phyloP scores from a whole-genome alignment of 164 flowering plant species.

The Magnolia kwangsiensis region DNA sequence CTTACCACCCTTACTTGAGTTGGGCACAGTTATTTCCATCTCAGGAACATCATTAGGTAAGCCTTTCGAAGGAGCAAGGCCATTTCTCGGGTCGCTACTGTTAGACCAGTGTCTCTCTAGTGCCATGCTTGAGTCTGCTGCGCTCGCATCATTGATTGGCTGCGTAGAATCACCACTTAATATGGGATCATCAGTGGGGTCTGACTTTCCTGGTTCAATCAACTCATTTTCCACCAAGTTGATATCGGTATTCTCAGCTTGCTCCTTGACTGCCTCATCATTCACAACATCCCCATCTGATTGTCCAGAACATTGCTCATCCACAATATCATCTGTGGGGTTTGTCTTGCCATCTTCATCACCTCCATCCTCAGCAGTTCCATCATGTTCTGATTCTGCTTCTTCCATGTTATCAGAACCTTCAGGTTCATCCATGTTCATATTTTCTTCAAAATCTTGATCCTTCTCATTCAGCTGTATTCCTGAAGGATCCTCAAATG shows the following conservation, averaged over 20 bases:
- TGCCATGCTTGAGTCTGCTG: slow-evolving; percentile 30
- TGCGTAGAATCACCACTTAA: slow-evolving; percentile 32
- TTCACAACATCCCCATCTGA: slow-evolving; percentile 28
- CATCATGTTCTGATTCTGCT: slow-evolving; percentile 26
- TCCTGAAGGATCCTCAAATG: slow-evolving; percentile 54
- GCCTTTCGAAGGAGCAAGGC: slow-evolving; percentile 46
- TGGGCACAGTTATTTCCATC: slow-evolving; percentile 39
- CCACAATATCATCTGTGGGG: slow-evolving; percentile 39
- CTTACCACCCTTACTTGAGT: slow-evolving; percentile 34
- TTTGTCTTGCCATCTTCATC: slow-evolving; percentile 27
- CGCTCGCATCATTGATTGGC: slow-evolving; percentile 31
- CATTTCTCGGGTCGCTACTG: slow-evolving; percentile 36
- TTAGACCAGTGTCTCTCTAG: slow-evolving; percentile 44
- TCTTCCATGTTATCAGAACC: slow-evolving; percentile 34
- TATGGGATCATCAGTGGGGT: slow-evolving; percentile 15
- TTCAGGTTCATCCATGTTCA: slow-evolving; percentile 34
- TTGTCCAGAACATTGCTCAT: slow-evolving; percentile 31
- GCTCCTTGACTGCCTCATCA: slow-evolving; percentile 24
- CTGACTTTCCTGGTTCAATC: slow-evolving; percentile 21
- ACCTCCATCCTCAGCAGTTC: slow-evolving; percentile 26
- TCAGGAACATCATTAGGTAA: slow-evolving; percentile 30
- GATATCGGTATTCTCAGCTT: slow-evolving; percentile 27
- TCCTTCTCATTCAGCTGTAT: slow-evolving; percentile 42
- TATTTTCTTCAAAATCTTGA: slow-evolving; percentile 39
- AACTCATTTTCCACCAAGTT: slow-evolving; percentile 15